These are phyloP conservation scores for Macrophomina tecta DNA, from an alignment of 2,329 filamentous ascomycete species.

Conservation along the genomic window DNA sequence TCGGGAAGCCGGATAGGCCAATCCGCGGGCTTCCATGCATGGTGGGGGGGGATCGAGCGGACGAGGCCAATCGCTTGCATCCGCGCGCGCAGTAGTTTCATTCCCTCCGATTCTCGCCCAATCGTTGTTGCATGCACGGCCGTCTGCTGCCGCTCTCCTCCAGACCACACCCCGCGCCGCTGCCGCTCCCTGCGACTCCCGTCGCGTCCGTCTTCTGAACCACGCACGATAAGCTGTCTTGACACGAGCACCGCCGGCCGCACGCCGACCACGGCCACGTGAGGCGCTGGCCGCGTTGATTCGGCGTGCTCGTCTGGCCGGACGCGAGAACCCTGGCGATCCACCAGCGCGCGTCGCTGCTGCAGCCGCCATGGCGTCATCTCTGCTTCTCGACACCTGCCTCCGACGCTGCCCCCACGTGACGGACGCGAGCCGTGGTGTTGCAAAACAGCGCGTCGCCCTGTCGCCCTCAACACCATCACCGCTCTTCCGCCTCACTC, in stretches of 20 bases:
- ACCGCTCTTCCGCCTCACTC: background rate
- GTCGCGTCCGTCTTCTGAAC: no score
- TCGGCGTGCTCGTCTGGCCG: background rate
- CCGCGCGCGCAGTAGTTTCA: constrained; percentile 14
- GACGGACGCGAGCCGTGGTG: background rate
- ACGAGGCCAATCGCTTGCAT: background rate
- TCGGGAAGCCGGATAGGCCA: constrained; percentile 19
- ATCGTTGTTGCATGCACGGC: background rate
- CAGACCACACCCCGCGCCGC: background rate
- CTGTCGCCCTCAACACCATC: background rate
- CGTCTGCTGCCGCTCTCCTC: background rate
- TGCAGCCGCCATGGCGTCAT: constrained; percentile 20
- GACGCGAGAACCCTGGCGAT: constrained; percentile 15
- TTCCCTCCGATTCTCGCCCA: constrained; percentile 11
- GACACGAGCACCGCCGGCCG: background rate
- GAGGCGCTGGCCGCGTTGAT: background rate
- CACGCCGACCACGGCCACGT: background rate
- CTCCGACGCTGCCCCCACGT: background rate
- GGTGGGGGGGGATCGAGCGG: constrained; percentile 9
- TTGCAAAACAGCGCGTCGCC: background rate
- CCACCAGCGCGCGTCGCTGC: constrained; percentile 17
- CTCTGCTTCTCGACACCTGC: background rate
- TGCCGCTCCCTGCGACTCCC: background rate
- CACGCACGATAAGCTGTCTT: background rate
- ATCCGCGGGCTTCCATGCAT: constrained; percentile 10